Evolutionary conservation across 768 basidiomycete genomes (phyloP).

Genomic region (Lactarius tabidus): DNA sequence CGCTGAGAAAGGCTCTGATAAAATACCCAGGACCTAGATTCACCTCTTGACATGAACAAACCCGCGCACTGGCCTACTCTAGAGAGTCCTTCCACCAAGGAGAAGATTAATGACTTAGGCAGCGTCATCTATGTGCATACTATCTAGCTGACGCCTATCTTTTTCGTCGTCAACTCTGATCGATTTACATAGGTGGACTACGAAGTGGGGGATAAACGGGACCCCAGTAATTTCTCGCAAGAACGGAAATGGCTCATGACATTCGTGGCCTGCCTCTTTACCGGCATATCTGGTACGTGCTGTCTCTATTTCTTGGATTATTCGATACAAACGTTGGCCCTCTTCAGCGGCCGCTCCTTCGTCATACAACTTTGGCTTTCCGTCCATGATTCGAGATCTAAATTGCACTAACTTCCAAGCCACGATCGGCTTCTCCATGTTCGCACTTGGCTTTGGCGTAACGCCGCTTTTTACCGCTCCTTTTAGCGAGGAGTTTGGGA

Average conservation of each 20-base stretch:
- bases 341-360: constrained; percentile 45
- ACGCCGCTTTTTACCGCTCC: constrained; percentile 63
- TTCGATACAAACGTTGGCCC: neutral
- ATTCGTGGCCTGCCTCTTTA: constrained; percentile 43
- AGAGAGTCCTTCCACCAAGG: neutral
- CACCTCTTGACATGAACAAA: neutral
- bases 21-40: neutral
- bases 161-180: neutral
- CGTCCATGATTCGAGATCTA: constrained; percentile 49
- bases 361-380: constrained; percentile 52
- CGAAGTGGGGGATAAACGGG: constrained; percentile 32
- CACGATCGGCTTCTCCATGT: constrained; percentile 42
- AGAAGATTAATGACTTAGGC: neutral
- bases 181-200: constrained; percentile 33
- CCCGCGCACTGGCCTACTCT: neutral
- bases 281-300: constrained; percentile 44
- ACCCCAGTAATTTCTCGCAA: constrained; percentile 34
- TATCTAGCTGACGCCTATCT: neutral
- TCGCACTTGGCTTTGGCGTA: constrained; percentile 56
- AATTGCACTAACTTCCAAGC: constrained; percentile 32
- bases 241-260: constrained; percentile 41
- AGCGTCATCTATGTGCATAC: neutral
- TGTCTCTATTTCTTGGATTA: neutral
- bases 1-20: neutral
- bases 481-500: constrained; percentile 70